A percentile compares a stretch with the other conserved stretches of the same genome.
phyloP scores from a whole-genome alignment of 2,329 filamentous ascomycete genomes.

The Pseudogymnoascus sp. region DNA sequence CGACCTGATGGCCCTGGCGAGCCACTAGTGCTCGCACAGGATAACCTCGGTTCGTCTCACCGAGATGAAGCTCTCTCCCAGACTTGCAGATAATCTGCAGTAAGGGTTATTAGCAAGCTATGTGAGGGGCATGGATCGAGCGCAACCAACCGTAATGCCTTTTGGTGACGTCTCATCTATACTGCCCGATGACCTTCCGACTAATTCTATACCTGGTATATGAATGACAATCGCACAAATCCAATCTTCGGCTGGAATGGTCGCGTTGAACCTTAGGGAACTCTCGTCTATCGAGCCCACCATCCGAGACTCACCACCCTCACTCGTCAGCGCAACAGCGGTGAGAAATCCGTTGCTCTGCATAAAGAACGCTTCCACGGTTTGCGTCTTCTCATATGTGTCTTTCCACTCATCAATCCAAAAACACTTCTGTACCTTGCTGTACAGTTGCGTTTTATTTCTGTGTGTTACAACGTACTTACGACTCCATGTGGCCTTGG shows the following conservation, averaged over 20 bases:
- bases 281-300: not conserved
- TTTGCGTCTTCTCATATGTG: not conserved
- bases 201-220: constrained; percentile 1
- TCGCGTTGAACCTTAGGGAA: not conserved
- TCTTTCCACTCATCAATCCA: not conserved
- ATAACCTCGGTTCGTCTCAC: constrained; percentile 6
- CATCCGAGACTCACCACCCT: not conserved
- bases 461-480: not conserved
- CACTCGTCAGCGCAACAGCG: not conserved
- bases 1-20: not conserved
- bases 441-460: not conserved
- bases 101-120: not conserved
- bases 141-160: not conserved
- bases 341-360: not conserved
- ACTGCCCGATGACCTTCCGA: not conserved
- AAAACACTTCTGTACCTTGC: not conserved
- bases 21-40: constrained; percentile 3
- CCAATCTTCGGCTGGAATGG: not conserved
- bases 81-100: constrained; percentile 4
- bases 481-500: not conserved
- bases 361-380: not conserved
- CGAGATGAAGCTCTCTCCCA: constrained; percentile 7
- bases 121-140: no score
- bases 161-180: not conserved
- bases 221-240: constrained; percentile 10